A percentile compares a stretch with the other conserved stretches of the same genome.
These are phyloP conservation scores for Corniculantispora saksenae DNA, from an alignment of 2,329 filamentous ascomycete species.

Conservation along the genomic window DNA sequence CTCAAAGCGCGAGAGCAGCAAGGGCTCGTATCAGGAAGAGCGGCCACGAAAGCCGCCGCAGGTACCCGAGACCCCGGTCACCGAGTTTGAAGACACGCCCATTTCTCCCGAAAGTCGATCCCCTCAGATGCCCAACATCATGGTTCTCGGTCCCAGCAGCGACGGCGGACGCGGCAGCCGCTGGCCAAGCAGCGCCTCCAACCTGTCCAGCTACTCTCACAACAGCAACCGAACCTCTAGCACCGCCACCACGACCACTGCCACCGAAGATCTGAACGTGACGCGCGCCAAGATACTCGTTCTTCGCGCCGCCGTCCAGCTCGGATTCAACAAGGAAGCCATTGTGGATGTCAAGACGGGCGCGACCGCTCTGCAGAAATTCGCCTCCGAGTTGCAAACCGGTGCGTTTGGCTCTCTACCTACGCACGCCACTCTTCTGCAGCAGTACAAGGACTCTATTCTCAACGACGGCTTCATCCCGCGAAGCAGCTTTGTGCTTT, in stretches of 20 bases:
- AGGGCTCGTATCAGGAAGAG: conserved; percentile 48
- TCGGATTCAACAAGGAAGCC: conserved; percentile 70
- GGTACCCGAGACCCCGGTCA: conserved; percentile 87
- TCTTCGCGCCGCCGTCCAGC: conserved; percentile 81
- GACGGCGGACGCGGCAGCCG: conserved; percentile 62
- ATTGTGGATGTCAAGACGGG: conserved; percentile 46
- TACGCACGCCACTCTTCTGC: conserved; percentile 70
- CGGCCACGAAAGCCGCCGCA: conserved; percentile 48
- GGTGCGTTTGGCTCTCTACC: conserved; percentile 76
- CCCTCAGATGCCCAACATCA: conserved; percentile 79
- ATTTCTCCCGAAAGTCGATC: conserved; percentile 78
- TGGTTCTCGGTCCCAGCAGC: conserved; percentile 74
- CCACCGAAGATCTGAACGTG: conserved; percentile 74
- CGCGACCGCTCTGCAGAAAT: conserved; percentile 65
- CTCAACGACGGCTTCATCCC: conserved; percentile 65
- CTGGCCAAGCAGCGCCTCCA: conserved; percentile 82
- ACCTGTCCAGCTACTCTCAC: conserved; percentile 77
- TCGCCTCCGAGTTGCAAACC: conserved; percentile 72
- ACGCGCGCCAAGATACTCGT: conserved; percentile 77
- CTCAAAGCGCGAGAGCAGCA: conserved; percentile 53
- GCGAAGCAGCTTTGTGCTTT: conserved; percentile 43
- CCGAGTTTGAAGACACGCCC: conserved; percentile 89
- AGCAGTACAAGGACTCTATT: conserved; percentile 79
- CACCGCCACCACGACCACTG: conserved; percentile 69
- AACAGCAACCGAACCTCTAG: conserved; percentile 65